Evolutionary conservation across 352 stramenopile genomes (phyloP).

Genomic region (Blastocystis sp.): DNA sequence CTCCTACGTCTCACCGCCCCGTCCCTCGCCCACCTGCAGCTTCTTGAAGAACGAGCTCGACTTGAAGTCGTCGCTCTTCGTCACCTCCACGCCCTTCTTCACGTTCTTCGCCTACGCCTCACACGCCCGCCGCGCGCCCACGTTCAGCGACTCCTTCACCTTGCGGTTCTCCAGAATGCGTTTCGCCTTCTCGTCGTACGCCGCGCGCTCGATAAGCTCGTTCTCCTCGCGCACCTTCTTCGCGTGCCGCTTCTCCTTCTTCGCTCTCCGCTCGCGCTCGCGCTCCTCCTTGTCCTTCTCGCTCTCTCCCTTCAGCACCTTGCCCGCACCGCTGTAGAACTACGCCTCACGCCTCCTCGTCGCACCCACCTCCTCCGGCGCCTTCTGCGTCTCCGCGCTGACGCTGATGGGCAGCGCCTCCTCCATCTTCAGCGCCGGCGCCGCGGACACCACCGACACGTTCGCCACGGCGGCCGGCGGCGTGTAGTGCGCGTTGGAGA

Average conservation of each 20-base stretch:
- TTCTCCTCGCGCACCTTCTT: conserved; percentile 52
- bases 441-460: neutral
- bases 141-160: conserved; percentile 44
- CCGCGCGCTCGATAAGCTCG: conserved; percentile 42
- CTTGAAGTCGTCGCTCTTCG: conserved; percentile 59
- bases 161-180: conserved; percentile 66
- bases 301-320: conserved; percentile 31
- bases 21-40: conserved; percentile 1
- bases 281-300: conserved; percentile 47
- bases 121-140: neutral
- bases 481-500: conserved; percentile 88
- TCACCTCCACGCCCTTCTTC: conserved; percentile 25
- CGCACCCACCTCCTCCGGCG: conserved; percentile 72
- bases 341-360: conserved; percentile 47
- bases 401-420: conserved; percentile 72
- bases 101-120: conserved; percentile 63
- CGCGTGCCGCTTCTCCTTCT: conserved; percentile 11
- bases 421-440: conserved; percentile 72
- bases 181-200: conserved; percentile 54
- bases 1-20: neutral
- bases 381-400: conserved; percentile 53
- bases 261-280: conserved; percentile 34
- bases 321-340: neutral
- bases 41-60: conserved; percentile 66
- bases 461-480: conserved; percentile 83